Base-by-base conservation (phyloP, 768 basidiomycete genomes). In the Lentinula boryana region DNA sequence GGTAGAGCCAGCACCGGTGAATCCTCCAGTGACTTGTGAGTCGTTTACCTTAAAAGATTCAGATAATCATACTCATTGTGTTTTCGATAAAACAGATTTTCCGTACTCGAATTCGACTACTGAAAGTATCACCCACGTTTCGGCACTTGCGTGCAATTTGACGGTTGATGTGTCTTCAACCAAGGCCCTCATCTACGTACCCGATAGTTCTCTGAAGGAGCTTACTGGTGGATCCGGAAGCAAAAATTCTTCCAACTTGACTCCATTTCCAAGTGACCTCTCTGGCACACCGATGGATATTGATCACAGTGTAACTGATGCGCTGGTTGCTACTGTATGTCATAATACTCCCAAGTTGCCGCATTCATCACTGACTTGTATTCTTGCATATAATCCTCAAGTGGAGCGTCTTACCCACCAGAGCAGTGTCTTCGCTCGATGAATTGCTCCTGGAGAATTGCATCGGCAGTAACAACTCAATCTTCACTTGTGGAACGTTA, bases 131-230 rank as follows among this genome's bases (percentile, higher is more conserved):
- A 23, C 35, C 31, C 21, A 41, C 2, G 27, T 60, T 10, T 5
- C 60, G 13, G 60, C 51, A 21, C 40, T 60, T 31, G 60, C 50
- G 43, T 60, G 60, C n/a, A 60, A 60, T 35, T 40, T 60, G 16
- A 60, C 60, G 4, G 4, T 60, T 18, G 44, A 59, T 9, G 3
- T 13, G 15, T 15, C 23, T 4, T 50, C 48, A 6, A 46, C 3
- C 12, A 40, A 50, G n/a, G 48, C 48, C 44, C 3, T 23, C 13
- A 31, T 58, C 44, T 3, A 44, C 44, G 1, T n/a, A 5, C 1
- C 12, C 6, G 16, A 7, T 35, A 46, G 18, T 21, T 2, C 8
- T 7, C 18, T 56, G 2, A 1, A 23, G 3, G 9, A 56, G 18
- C 23, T 56, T 10, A n/a, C 10, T 3, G 55, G 21, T 0, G 5